phyloP scores from a whole-genome alignment of 192 early-diverging fungal species.

The Rhizophagus sp. region DNA sequence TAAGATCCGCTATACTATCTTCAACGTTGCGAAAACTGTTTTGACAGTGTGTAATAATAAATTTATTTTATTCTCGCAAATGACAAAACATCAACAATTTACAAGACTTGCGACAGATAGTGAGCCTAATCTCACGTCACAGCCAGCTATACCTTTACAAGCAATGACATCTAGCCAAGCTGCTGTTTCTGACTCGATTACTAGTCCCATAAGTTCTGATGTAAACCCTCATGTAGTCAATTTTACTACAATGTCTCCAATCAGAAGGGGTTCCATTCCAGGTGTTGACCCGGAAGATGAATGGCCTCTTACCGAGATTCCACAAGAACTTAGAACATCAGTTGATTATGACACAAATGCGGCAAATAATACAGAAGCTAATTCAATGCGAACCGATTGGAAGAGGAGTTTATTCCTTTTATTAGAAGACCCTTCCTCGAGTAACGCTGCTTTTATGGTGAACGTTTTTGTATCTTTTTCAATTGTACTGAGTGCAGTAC shows the following conservation, averaged over 20 bases:
- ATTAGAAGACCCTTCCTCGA: slow-evolving; percentile 78
- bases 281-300: slow-evolving; percentile 35
- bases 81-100: slow-evolving; percentile 25
- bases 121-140: background rate
- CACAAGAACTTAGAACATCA: slow-evolving; percentile 38
- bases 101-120: slow-evolving; percentile 20
- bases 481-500: slow-evolving; percentile 71
- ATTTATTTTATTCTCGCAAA: background rate
- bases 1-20: too few species aligned
- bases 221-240: background rate
- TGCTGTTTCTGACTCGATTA: background rate
- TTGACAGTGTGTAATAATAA: too few species aligned
- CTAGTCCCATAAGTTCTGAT: background rate
- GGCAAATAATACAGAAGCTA: slow-evolving; percentile 46
- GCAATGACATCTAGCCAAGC: background rate
- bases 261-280: background rate
- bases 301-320: slow-evolving; percentile 47
- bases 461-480: slow-evolving; percentile 74
- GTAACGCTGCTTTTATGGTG: slow-evolving; percentile 66
- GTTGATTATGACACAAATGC: slow-evolving; percentile 35
- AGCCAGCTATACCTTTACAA: slow-evolving; percentile 2
- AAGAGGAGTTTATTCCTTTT: slow-evolving; percentile 69
- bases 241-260: background rate
- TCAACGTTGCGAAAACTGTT: too few species aligned
- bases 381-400: slow-evolving; percentile 44